These are phyloP conservation scores for Fusarium albosuccineum DNA, from an alignment of 2,329 filamentous ascomycete species.

Conservation along the genomic window DNA sequence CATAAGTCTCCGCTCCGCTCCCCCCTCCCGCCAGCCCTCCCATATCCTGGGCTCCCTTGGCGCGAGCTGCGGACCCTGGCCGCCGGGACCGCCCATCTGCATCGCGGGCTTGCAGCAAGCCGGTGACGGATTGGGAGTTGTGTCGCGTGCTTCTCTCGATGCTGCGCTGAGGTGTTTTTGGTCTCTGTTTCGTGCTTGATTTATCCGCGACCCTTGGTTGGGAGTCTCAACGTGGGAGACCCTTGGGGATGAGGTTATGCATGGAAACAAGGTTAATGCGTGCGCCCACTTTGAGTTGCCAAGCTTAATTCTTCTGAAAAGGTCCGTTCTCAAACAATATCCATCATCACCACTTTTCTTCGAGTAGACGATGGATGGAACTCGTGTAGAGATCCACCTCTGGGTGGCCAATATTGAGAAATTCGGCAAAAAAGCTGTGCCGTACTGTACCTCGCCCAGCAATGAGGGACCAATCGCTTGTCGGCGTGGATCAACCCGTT, in stretches of 20 bases:
- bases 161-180: slow-evolving; percentile 8
- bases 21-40: neutral
- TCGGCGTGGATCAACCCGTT: neutral
- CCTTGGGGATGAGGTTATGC: slow-evolving; percentile 6
- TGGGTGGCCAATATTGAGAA: neutral
- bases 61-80: slow-evolving; percentile 19
- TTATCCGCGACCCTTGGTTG: slow-evolving; percentile 1
- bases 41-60: slow-evolving; percentile 4
- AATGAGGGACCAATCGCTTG: neutral
- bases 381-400: neutral
- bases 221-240: slow-evolving; percentile 5
- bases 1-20: neutral
- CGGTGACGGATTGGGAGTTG: slow-evolving; percentile 40
- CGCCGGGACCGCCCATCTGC: slow-evolving; percentile 8
- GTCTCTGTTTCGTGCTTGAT: slow-evolving; percentile 2
- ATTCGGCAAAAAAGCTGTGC: neutral
- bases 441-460: no score
- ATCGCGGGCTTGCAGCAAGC: slow-evolving; percentile 15
- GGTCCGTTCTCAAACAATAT: neutral
- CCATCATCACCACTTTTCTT: neutral
- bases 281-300: neutral
- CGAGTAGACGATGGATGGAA: neutral
- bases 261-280: slow-evolving; percentile 23
- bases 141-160: slow-evolving; percentile 34
- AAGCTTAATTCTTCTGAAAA: slow-evolving; percentile 10